Evolutionary conservation across 305 asterid genomes (phyloP), one percentile per base, ranked within the genome.

Genomic region (Fraxinus xanthoxyloides): DNA sequence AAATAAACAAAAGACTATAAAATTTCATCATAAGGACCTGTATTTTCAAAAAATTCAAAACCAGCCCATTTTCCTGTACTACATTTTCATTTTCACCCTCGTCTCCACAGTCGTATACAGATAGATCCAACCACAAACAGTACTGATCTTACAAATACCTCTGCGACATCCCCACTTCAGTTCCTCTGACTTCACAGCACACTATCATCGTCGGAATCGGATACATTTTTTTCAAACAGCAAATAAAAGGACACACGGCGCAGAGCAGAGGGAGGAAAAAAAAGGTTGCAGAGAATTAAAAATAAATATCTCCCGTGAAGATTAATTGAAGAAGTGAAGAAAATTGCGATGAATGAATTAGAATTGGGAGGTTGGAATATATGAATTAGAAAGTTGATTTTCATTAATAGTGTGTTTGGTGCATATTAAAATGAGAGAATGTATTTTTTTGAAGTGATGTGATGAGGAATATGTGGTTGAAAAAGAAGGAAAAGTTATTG

Each of bases 131-230:
- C 79, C 76, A 85, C 90, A 51, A 90, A 87, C 79, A 17, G 38
- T 87, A 77, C 87, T 90, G 93, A 74, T 90, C 93, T 38, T 90
- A 88, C 77, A 90, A 84, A 59, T 88, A 90, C 76, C 91, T 83
- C 87, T 90, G 90, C 88, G 88, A 79, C 91, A 88, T 43, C 15
- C 88, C 89, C 17, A 36, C 87, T 24, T 84, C 89, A 0, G 32
- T 78, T 1, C 77, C 85, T 0, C 65, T 85, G 7, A 32, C 85
- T 2, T 7, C 88, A 34, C 48, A 34, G 7, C 78, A 77, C 23
- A 10, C 17, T 84, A 8, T 74, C 84, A 43, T 79, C 82, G n/a
- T 5, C 84, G 38, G 30, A 84, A 3, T n/a, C 75, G 40, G 21
- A 7, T 76, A 59, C 84, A 86, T 0, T 87, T 10, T 10, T n/a